Evolutionary conservation across 2,329 filamentous ascomycete species (phyloP).

Genomic region (Hymenoscyphus linearis): DNA sequence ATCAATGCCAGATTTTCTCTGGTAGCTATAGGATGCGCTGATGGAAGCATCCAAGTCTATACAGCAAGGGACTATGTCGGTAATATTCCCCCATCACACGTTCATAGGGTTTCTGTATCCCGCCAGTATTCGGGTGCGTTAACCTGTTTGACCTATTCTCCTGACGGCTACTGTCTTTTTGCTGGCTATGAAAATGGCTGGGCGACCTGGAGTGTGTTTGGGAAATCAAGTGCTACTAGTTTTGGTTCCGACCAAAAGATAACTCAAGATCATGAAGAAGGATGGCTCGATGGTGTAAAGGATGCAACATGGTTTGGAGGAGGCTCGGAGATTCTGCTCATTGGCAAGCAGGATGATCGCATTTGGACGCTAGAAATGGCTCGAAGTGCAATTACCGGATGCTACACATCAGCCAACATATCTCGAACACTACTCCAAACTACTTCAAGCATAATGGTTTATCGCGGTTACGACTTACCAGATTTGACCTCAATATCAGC

Average conservation of each 20-base stretch:
- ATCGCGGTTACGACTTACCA: slow-evolving; percentile 85
- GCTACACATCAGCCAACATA: slow-evolving; percentile 86
- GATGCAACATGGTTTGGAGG: slow-evolving; percentile 83
- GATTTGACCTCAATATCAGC: slow-evolving; percentile 88
- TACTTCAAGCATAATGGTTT: slow-evolving; percentile 82
- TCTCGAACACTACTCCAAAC: slow-evolving; percentile 86
- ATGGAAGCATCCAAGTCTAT: slow-evolving; percentile 82
- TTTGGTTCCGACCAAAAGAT: slow-evolving; percentile 66
- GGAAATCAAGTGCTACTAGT: slow-evolving; percentile 79
- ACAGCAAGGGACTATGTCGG: slow-evolving; percentile 88
- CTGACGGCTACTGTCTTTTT: slow-evolving; percentile 94
- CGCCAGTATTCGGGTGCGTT: slow-evolving; percentile 61
- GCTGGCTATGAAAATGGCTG: slow-evolving; percentile 89
- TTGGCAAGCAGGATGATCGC: slow-evolving; percentile 65
- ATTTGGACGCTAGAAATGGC: slow-evolving; percentile 90
- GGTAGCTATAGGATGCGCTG: slow-evolving; percentile 76
- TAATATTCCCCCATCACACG: slow-evolving; percentile 84
- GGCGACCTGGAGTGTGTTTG: slow-evolving; percentile 97
- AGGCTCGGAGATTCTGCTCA: slow-evolving; percentile 78
- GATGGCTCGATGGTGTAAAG: slow-evolving; percentile 75
- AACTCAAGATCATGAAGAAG: slow-evolving; percentile 64
- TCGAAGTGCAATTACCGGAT: slow-evolving; percentile 85
- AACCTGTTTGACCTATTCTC: slow-evolving; percentile 77
- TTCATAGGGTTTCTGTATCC: slow-evolving; percentile 65
- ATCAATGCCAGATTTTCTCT: slow-evolving; percentile 95